These are phyloP conservation scores for Cadophora sp. DNA, from an alignment of 2,329 filamentous ascomycete species.

Conservation along the genomic window DNA sequence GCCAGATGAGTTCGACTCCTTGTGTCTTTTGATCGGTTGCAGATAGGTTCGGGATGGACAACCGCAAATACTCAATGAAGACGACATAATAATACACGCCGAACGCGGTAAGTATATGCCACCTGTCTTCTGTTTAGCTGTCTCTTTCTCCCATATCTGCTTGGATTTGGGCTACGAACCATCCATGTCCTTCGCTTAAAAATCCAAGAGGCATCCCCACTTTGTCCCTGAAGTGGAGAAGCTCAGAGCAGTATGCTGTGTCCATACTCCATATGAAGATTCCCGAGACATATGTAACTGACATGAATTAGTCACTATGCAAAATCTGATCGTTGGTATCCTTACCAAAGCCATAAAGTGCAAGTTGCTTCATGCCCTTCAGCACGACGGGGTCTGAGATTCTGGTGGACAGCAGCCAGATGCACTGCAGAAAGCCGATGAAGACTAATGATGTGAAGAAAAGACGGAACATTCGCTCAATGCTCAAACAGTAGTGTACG, in stretches of 20 bases:
- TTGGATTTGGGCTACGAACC: constrained; percentile 10
- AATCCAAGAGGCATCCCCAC: constrained; percentile 28
- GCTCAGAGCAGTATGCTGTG: constrained; percentile 19
- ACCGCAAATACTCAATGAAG: constrained; percentile 26
- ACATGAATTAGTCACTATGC: background rate
- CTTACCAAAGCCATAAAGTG: constrained; percentile 24
- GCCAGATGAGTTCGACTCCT: constrained; percentile 6
- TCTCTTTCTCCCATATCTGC: background rate
- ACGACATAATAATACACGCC: constrained; percentile 30
- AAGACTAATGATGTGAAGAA: constrained; percentile 20
- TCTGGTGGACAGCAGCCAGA: constrained; percentile 15
- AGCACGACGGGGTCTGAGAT: constrained; percentile 13
- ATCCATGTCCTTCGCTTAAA: constrained; percentile 26
- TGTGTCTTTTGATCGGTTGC: background rate
- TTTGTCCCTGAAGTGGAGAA: constrained; percentile 17
- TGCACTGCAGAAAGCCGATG: constrained; percentile 17
- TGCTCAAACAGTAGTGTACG: constrained; percentile 11
- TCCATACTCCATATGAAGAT: constrained; percentile 24
- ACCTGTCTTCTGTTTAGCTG: constrained; percentile 14
- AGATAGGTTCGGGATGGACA: constrained; percentile 10
- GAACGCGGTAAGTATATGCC: constrained; percentile 26
- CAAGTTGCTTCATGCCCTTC: constrained; percentile 18
- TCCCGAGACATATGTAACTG: constrained; percentile 21
- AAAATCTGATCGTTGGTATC: background rate
- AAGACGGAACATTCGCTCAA: constrained; percentile 8